Evolutionary conservation across 192 early-diverging fungal genomes (phyloP), one percentile per base, ranked within the genome.

Genomic region (Endogone sp.): DNA sequence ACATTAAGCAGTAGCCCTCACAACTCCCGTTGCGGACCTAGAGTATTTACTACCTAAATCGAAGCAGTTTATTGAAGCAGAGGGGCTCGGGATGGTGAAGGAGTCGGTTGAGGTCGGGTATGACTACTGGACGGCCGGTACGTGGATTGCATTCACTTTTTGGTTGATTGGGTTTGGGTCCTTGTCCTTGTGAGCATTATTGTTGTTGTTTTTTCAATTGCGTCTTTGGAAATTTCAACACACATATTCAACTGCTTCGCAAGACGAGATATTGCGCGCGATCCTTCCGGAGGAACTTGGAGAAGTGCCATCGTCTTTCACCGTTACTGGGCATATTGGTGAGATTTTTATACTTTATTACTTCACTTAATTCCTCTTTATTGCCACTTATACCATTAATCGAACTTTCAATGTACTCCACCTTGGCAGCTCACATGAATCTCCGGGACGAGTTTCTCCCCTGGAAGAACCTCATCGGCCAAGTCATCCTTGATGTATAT

Each of bases 301-400:
- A 37, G 92, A 97, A 63, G 88, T 93, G 3, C 96, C 95, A 4
- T 88, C 92, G 21, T 88, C 95, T 3, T 95, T 91, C 71, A 93
- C 94, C 37, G 82, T 87, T 24, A 87, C 92, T 62, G 94, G 94
- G 3, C 97, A 99, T 77, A 98, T 99, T 70, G 95, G 90, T 90
- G 79, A 61, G 61, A 16, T 13, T n/a, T 13, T 67, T 26, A 2
- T 31, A 29, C 6, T 29, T 6, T 10, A 13, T 2, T 21, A 2
- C 21, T 59, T 4, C 21, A 64, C 21, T 21, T 24, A 22, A 65
- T 56, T 29, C 28, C 57, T 20, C n/a, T 31, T 26, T 30, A 60
- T 28, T n/a, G 29, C 13, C 25, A 3, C 3, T 3, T 2, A 24
- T 62, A 16, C 37, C 56, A 2, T 65, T 57, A 10, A 32, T 10